phyloP scores from a whole-genome alignment of 169 alveolate species.

The Eimeria sp. region DNA sequence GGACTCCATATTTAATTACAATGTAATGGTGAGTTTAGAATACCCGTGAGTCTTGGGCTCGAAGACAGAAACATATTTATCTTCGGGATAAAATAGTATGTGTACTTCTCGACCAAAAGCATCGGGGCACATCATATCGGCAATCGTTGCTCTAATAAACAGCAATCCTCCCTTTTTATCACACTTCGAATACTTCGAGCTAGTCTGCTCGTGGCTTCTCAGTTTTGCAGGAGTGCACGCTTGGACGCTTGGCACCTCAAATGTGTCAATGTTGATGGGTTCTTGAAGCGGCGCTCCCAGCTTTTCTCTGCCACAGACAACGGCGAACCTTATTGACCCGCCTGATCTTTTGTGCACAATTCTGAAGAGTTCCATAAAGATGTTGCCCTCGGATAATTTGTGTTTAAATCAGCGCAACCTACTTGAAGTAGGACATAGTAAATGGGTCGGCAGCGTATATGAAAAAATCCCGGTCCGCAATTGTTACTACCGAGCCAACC shows the following conservation, averaged over 20 bases:
- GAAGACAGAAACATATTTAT: constrained; percentile 36
- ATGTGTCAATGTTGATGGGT: constrained; percentile 9
- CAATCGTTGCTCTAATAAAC: constrained; percentile 1
- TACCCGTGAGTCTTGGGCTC: constrained; percentile 4
- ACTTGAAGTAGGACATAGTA: constrained; percentile 32
- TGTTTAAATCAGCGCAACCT: neutral
- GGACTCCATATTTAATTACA: neutral
- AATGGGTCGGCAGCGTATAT: constrained; percentile 53
- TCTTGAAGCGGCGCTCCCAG: constrained; percentile 30
- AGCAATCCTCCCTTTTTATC: neutral
- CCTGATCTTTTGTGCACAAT: neutral
- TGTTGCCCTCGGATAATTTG: neutral
- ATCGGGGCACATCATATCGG: neutral
- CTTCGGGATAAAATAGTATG: constrained; percentile 33
- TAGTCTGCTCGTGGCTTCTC: neutral
- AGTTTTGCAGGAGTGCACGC: constrained; percentile 7
- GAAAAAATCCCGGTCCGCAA: constrained; percentile 62
- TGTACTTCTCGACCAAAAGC: constrained; percentile 18
- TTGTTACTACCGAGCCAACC: constrained; percentile 44
- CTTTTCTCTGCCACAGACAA: neutral
- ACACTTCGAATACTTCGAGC: neutral
- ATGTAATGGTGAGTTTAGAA: neutral
- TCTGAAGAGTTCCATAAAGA: no score
- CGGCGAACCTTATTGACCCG: neutral
- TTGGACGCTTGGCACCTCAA: neutral